Conservation (phyloP, 257 asterid genomes). For the Sherardia arvensis region DNA sequence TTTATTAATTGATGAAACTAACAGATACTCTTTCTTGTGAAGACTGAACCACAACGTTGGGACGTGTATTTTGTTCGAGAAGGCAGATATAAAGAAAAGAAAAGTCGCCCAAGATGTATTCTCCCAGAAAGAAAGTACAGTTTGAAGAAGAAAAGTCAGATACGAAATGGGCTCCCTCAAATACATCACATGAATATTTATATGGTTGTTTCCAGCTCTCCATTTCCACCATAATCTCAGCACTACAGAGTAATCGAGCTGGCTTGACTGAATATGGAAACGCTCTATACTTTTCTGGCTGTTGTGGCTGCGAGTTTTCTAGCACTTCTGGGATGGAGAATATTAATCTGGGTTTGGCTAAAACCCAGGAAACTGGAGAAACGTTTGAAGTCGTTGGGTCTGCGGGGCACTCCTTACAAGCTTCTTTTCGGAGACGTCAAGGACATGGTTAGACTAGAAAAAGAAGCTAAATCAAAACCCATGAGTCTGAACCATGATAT, state of each 20-base stretch:
- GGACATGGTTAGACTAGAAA: neutral
- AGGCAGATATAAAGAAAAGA: too few species aligned
- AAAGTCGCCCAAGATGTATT: too few species aligned
- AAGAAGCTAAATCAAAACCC: neutral
- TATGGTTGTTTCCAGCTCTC: neutral
- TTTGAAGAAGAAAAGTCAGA: neutral
- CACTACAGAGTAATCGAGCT: neutral
- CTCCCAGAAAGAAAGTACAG: too few species aligned
- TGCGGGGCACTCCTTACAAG: neutral
- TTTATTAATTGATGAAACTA: too few species aligned
- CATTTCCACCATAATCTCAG: too few species aligned
- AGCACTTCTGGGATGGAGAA: neutral
- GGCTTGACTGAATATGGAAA: neutral
- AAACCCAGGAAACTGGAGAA: neutral
- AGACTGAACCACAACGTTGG: too few species aligned
- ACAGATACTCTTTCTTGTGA: too few species aligned
- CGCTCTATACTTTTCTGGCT: neutral
- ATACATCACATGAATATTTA: neutral
- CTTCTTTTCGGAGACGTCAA: neutral
- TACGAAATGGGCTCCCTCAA: too few species aligned
- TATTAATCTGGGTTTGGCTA: neutral
- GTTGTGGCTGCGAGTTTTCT: neutral
- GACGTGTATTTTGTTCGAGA: too few species aligned
- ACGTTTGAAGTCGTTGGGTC: neutral
- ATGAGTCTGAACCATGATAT: slow-evolving; percentile 1